Conservation (phyloP, 768 basidiomycete genomes). For the Cubamyces sp. region DNA sequence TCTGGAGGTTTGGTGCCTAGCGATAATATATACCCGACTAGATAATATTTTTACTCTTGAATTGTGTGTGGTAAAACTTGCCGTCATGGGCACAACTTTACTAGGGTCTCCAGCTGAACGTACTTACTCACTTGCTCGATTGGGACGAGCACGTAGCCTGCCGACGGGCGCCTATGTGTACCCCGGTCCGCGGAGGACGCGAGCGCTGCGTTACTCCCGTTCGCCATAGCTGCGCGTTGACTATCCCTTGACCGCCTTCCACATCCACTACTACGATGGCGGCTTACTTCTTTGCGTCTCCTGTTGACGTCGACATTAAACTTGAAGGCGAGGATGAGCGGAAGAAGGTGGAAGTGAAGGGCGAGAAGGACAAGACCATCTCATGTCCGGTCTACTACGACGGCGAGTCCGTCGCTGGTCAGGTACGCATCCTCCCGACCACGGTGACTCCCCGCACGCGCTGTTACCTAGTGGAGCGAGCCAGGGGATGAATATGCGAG, state of each 20-base stretch:
- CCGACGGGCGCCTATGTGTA: background rate
- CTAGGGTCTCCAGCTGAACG: too few relatives aligned
- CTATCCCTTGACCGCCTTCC: background rate
- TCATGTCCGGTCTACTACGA: constrained; percentile 95
- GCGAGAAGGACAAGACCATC: constrained; percentile 83
- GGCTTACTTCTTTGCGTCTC: constrained; percentile 89
- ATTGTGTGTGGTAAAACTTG: too few relatives aligned
- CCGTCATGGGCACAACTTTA: too few relatives aligned
- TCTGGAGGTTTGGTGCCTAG: too few relatives aligned
- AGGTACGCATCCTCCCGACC: constrained; percentile 52
- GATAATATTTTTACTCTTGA: too few relatives aligned
- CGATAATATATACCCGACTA: too few relatives aligned
- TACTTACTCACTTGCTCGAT: too few relatives aligned
- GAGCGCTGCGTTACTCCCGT: background rate
- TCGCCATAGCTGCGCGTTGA: constrained; percentile 12
- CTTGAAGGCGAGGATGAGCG: constrained; percentile 85
- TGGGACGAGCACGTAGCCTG: too few relatives aligned
- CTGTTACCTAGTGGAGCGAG: background rate
- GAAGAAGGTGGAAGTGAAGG: constrained; percentile 88
- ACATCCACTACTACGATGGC: constrained; percentile 42
- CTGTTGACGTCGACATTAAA: constrained; percentile 90
- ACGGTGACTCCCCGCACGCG: background rate
- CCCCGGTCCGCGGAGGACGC: background rate
- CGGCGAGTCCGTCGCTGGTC: constrained; percentile 88
- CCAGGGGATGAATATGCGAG: too few relatives aligned